These are phyloP conservation scores for Agrocybe pediades DNA, from an alignment of 768 basidiomycete species.

Conservation along the genomic window DNA sequence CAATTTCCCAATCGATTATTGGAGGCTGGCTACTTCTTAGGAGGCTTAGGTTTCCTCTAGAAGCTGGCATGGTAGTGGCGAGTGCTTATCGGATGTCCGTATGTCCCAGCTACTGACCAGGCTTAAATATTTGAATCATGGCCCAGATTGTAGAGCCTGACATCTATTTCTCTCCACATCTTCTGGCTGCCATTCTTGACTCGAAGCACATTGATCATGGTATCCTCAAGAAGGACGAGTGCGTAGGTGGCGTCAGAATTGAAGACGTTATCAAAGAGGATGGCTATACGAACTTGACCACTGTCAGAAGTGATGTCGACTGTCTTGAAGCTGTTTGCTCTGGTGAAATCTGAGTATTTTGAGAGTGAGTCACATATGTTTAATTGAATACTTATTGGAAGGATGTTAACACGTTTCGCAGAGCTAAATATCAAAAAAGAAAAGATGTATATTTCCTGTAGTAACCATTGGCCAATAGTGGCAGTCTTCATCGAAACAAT, in stretches of 20 bases:
- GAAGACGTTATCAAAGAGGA: conserved; percentile 86
- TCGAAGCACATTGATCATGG: conserved; percentile 71
- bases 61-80: conserved; percentile 84
- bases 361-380: no score
- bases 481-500: no score
- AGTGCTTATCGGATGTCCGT: conserved; percentile 32
- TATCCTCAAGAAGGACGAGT: conserved; percentile 69
- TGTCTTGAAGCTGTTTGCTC: conserved; percentile 87
- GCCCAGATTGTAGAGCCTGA: conserved; percentile 92
- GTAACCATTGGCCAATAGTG: no score
- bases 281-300: conserved; percentile 85
- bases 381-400: no score
- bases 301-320: conserved; percentile 76
- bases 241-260: conserved; percentile 90
- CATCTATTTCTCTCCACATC: conserved; percentile 80
- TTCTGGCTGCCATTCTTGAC: conserved; percentile 64
- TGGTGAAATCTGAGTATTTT: conserved; percentile 54
- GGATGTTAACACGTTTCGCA: no score
- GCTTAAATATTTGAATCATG: not conserved
- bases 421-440: no score
- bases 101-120: conserved; percentile 2
- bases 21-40: no score
- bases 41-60: conserved; percentile 74
- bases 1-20: no score
- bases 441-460: no score